Evolutionary conservation across 2,329 filamentous ascomycete genomes (phyloP), one percentile per base, ranked within the genome.

Genomic region (Cadophora gregata): DNA sequence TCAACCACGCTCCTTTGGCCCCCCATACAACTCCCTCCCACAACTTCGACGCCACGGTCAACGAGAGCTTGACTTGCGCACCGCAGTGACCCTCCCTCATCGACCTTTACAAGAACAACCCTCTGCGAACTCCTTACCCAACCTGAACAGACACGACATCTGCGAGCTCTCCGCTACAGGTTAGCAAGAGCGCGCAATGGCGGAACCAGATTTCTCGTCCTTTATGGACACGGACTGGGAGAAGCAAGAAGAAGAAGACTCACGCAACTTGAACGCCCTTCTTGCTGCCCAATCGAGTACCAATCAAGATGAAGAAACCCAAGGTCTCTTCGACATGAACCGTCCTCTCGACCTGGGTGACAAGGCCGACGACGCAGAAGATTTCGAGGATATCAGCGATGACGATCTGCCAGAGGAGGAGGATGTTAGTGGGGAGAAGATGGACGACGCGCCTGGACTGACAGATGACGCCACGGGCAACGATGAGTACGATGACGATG

Each of bases 351-450:
- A 89, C 70, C 83, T 88, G 70, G 83, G 84, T 7, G 91, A 93
- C 78, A 99, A 99, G 79, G 95, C 93, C 63, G 93, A 93, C 67
- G 92, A 98, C 80, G 96, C 96, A 48, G 81, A 96, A 69, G 96
- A 99, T 76, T 99, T 85, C 74, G 93, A 92, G 76, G 93, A 97
- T 75, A 94, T 98, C 69, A 91, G 91, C 71, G 95, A 98, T 77
- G 93, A 96, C 76, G 94, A 97, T 70, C 84, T 97, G 8, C 91
- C 93, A 12, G 93, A 96, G 7, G 93, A 96, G 70, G 89, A 92
- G 67, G 86, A 89, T 64, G 70, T 73, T 9, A 70, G 70, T 21
- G 69, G 70, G 4, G 63, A 62, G 9, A 68, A 65, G 50, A 69
- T 68, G 31, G 70, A 59, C 14, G 73, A 77, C 66, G 60, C 72